A percentile compares a stretch with the other conserved stretches of the same genome.
Conservation (phyloP, 306 rosid species). For the Nissolia schottii region DNA sequence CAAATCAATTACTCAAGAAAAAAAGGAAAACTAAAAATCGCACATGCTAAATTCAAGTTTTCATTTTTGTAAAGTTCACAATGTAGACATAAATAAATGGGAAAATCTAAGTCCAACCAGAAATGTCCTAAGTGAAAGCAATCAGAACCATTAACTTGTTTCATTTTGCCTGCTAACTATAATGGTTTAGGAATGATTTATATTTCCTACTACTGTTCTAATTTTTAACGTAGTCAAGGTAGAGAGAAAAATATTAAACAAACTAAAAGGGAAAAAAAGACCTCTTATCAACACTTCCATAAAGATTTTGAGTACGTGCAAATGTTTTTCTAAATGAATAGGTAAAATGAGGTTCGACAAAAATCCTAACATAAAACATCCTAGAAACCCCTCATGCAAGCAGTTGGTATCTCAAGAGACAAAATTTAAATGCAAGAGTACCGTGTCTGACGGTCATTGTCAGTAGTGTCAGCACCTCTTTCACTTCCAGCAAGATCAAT, state of each 20-base stretch:
- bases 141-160: not conserved
- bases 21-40: not conserved
- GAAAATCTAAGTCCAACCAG: not conserved
- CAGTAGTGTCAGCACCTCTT: conserved; percentile 99
- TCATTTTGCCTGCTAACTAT: not conserved
- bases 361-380: not conserved
- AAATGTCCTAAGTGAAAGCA: not conserved
- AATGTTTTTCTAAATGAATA: not conserved
- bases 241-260: not conserved
- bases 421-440: conserved; percentile 16
- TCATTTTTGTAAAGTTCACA: not conserved
- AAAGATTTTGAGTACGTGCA: not conserved
- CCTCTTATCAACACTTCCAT: not conserved
- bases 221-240: not conserved
- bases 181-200: conserved; percentile 10
- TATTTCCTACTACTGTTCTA: not conserved
- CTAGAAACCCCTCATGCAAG: conserved; percentile 2
- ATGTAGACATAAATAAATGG: not conserved
- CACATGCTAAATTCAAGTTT: not conserved
- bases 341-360: not conserved
- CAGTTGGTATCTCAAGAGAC: not conserved
- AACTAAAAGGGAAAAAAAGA: not conserved
- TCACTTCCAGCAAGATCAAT: conserved; percentile 99
- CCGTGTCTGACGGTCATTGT: conserved; percentile 98
- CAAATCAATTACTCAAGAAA: not conserved